Evolutionary conservation across 2,329 filamentous ascomycete species (phyloP).

Genomic region (Huntiella savannae): DNA sequence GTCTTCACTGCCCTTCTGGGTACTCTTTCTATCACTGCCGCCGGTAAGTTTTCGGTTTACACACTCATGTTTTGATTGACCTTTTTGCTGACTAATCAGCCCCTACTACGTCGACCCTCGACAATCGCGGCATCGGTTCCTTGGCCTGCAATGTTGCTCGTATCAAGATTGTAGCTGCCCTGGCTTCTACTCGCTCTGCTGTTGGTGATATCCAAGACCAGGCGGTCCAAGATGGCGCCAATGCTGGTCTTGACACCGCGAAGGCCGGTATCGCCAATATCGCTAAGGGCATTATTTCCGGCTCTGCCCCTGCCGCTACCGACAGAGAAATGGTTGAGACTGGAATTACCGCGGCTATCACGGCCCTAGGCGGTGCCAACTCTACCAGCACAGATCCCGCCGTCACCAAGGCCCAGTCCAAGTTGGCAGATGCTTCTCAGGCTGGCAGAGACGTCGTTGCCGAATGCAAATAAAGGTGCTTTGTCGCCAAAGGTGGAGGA

Average conservation of each 20-base stretch:
- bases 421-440: background rate
- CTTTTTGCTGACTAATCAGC: too few relatives aligned
- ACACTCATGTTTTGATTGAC: too few relatives aligned
- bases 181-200: conserved; percentile 4
- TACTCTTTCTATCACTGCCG: conserved; percentile 2
- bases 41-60: conserved; percentile 1
- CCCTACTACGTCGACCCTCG: too few relatives aligned
- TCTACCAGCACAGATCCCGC: conserved; percentile 5
- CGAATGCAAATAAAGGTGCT: background rate
- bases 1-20: conserved; percentile 7
- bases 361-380: conserved; percentile 1
- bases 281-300: conserved; percentile 6
- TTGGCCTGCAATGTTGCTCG: conserved; percentile 9
- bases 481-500: background rate
- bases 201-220: conserved; percentile 5
- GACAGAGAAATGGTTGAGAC: conserved; percentile 5
- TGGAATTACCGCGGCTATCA: conserved; percentile 3
- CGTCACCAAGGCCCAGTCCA: background rate
- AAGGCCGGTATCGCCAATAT: conserved; percentile 5
- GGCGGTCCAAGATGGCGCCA: conserved; percentile 5
- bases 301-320: background rate
- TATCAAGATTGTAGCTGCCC: conserved; percentile 7
- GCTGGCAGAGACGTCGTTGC: conserved; percentile 6
- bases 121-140: background rate
- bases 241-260: conserved; percentile 3